Conservation (phyloP, 345 rosid species). For the Euphorbia lathyris region DNA sequence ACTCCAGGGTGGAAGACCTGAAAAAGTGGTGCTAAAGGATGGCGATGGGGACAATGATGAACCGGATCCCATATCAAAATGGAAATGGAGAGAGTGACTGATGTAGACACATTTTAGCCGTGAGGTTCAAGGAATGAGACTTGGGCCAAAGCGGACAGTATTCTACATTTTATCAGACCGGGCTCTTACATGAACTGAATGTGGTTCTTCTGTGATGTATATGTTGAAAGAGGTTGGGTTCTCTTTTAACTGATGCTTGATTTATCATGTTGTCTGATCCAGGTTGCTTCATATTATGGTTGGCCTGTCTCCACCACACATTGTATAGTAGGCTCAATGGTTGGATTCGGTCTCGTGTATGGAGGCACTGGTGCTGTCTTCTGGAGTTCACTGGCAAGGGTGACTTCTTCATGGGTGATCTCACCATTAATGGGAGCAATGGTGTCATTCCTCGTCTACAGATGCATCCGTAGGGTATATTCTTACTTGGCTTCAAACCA, state of each 20-base stretch:
- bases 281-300: conserved; percentile 91
- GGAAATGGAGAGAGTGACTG: no score
- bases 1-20: no score
- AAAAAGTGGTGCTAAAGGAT: no score
- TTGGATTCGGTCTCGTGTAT: conserved; percentile 88
- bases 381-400: conserved; percentile 92
- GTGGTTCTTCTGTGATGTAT: background rate
- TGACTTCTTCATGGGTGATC: conserved; percentile 90
- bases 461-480: conserved; percentile 92
- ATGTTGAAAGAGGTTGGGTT: background rate
- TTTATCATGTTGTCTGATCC: conserved; percentile 16
- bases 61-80: no score
- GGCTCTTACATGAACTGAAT: no score
- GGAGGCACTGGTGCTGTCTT: conserved; percentile 95
- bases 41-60: no score
- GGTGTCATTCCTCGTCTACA: conserved; percentile 84
- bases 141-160: no score
- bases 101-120: no score
- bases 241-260: conserved; percentile 2
- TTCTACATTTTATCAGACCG: no score
- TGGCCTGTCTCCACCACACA: conserved; percentile 99
- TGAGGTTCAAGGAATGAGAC: no score
- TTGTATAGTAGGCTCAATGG: conserved; percentile 97
- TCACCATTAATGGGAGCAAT: conserved; percentile 86
- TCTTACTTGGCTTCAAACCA: conserved; percentile 12